phyloP scores from a whole-genome alignment of 768 basidiomycete species.

The Lentinula sp. region DNA sequence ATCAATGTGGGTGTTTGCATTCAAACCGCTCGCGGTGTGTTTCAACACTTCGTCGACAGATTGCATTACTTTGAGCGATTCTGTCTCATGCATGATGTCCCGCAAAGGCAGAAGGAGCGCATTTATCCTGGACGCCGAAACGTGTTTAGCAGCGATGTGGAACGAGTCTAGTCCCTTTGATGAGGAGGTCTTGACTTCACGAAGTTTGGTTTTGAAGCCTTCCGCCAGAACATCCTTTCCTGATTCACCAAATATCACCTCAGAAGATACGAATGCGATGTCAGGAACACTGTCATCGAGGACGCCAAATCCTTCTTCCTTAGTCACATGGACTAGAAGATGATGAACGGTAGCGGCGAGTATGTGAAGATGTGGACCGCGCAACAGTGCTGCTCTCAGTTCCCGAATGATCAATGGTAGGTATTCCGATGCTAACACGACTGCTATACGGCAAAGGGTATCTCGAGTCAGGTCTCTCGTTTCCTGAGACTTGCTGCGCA shows the following conservation, averaged over 20 bases:
- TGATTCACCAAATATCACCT: slow-evolving; percentile 92
- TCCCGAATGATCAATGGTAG: slow-evolving; percentile 73
- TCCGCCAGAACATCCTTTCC: slow-evolving; percentile 83
- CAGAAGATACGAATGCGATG: slow-evolving; percentile 73
- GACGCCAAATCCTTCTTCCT: slow-evolving; percentile 47
- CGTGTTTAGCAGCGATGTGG: slow-evolving; percentile 67
- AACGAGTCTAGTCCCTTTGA: slow-evolving; percentile 87
- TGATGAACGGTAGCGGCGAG: slow-evolving; percentile 82
- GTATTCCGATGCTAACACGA: slow-evolving; percentile 66
- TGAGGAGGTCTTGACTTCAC: slow-evolving; percentile 80
- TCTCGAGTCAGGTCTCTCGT: slow-evolving; percentile 83
- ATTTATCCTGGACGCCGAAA: slow-evolving; percentile 74
- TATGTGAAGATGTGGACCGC: slow-evolving; percentile 93
- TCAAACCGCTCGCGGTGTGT: slow-evolving; percentile 77
- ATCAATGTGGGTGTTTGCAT: slow-evolving; percentile 67
- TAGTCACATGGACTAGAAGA: slow-evolving; percentile 74
- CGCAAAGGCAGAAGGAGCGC: slow-evolving; percentile 73
- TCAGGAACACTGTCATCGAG: slow-evolving; percentile 78
- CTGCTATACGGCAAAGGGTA: slow-evolving; percentile 73
- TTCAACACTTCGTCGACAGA: slow-evolving; percentile 86
- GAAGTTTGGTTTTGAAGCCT: slow-evolving; percentile 92
- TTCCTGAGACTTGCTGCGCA: slow-evolving; percentile 93
- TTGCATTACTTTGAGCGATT: slow-evolving; percentile 70
- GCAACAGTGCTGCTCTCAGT: slow-evolving; percentile 73
- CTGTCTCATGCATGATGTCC: slow-evolving; percentile 82